Percentiles rank a stretch among this genome's conserved stretches.
Evolutionary conservation across 768 basidiomycete species (phyloP).

Genomic region (Trametopsis cervina): DNA sequence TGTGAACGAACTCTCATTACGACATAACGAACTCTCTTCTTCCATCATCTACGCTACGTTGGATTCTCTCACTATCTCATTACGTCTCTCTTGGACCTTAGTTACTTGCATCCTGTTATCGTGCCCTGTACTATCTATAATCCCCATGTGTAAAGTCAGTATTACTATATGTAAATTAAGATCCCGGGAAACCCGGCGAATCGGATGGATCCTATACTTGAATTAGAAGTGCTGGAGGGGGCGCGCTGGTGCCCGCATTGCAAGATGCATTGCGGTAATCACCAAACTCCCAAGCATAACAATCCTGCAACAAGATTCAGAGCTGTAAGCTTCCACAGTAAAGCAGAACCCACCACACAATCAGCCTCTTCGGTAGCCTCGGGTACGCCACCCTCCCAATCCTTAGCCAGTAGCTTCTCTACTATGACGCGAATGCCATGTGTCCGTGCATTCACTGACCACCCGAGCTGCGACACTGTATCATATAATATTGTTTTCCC

Average conservation of each 20-base stretch:
- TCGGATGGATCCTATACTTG: too few species aligned
- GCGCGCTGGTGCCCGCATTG: too few species aligned
- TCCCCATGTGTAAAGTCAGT: too few species aligned
- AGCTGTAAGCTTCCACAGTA: slow-evolving; percentile 2
- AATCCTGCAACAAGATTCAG: slow-evolving; percentile 42
- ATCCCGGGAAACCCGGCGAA: too few species aligned
- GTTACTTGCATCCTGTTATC: background rate
- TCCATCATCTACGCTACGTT: too few species aligned
- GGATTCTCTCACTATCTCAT: too few species aligned
- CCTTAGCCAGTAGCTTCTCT: slow-evolving; percentile 52
- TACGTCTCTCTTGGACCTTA: too few species aligned
- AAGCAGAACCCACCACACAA: slow-evolving; percentile 45
- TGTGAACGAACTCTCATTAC: too few species aligned
- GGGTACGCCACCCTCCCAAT: slow-evolving; percentile 44
- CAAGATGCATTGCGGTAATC: slow-evolving; percentile 24
- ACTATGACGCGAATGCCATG: slow-evolving; percentile 68
- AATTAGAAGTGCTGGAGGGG: too few species aligned
- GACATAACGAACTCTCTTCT: too few species aligned
- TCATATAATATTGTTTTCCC: slow-evolving; percentile 82
- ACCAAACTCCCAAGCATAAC: slow-evolving; percentile 67
- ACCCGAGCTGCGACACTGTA: slow-evolving; percentile 72
- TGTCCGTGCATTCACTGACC: slow-evolving; percentile 69
- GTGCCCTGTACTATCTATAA: background rate
- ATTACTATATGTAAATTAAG: background rate
- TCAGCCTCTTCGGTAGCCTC: slow-evolving; percentile 46